Conservation (phyloP, 1,284 basidiomycete genomes). For the Spongispora temasekensis region DNA sequence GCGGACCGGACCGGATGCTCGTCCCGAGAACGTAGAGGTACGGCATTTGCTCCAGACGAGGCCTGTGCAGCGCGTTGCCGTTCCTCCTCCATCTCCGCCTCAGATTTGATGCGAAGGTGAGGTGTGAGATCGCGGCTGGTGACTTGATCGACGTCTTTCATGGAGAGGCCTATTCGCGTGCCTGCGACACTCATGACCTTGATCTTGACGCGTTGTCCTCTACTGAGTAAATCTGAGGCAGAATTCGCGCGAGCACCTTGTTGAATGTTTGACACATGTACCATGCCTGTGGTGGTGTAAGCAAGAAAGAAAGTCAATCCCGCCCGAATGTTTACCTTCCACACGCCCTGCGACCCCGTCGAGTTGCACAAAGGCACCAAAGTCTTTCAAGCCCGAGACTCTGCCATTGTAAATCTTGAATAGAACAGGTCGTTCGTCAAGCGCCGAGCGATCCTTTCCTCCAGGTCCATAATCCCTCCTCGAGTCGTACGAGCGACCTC, state of each 20-base stretch:
- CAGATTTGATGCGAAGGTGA: conserved; percentile 90
- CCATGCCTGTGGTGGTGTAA: conserved; percentile 68
- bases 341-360: conserved; percentile 85
- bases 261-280: conserved; percentile 93
- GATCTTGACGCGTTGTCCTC: conserved; percentile 88
- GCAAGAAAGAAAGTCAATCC: not conserved
- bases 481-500: conserved; percentile 49
- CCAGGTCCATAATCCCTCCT: conserved; percentile 45
- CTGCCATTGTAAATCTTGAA: conserved; percentile 96
- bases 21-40: conserved; percentile 59
- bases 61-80: conserved; percentile 60
- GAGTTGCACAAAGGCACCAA: conserved; percentile 91
- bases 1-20: conserved; percentile 68
- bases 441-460: conserved; percentile 38
- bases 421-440: conserved; percentile 85
- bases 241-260: conserved; percentile 83
- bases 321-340: conserved; percentile 65
- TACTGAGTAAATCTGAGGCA: conserved; percentile 82
- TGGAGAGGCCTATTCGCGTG: conserved; percentile 81
- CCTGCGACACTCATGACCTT: conserved; percentile 95
- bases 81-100: conserved; percentile 88
- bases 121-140: conserved; percentile 91
- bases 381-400: conserved; percentile 88
- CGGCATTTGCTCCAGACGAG: conserved; percentile 65
- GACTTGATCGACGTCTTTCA: conserved; percentile 96